Base-by-base conservation (phyloP, 1,284 basidiomycete species). In the Austroboletus novae-zelandiae region DNA sequence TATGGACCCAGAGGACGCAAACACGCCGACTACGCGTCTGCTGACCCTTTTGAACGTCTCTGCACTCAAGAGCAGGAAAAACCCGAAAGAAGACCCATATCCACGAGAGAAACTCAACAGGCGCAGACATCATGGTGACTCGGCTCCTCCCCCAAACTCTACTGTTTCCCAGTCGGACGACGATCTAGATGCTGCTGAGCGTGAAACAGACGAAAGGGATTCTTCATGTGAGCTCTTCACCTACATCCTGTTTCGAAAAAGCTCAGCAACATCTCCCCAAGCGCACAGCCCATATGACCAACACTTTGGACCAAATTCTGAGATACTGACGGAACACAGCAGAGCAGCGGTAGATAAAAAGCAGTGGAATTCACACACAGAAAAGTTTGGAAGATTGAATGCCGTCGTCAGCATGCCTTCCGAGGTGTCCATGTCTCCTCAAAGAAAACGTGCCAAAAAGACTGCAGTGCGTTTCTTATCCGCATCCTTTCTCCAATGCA, bases 1-100 rank as follows among this genome's bases (percentile, higher is more conserved):
- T 37, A 69, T 69, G 67, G 59, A 65, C 39, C 46, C 53, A 20
- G 74, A 76, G 54, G 74, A 78, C 55, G 72, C 70, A 43, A 83
- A 81, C 60, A 71, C 77, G 9, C 81, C 86, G n/a, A 86, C 84
- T 3, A 89, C 88, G 40, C 86, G 86, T 55, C 83, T 99, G 2
- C 72, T 98, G 36, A 99, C 97, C 0, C 81, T 99, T 1, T 79
- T 99, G 29, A 99, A 99, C 69, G 92, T 98, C 2, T 92, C 91
- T 43, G 91, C 94, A 0, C 82, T 81, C 9, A 86, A 81, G 62
- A 70, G 77, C 9, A 74, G 74, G 39, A 89, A 88, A 59, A 70
- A 79, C 31, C 83, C 84, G 64, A 70, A 77, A 55, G 68, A 76
- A 49, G 73, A 79, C 60, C 59, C 50, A 50, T 72, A 58, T 36